phyloP scores from a whole-genome alignment of 116 monocot genomes.

The Phalaenopsis hybrid region DNA sequence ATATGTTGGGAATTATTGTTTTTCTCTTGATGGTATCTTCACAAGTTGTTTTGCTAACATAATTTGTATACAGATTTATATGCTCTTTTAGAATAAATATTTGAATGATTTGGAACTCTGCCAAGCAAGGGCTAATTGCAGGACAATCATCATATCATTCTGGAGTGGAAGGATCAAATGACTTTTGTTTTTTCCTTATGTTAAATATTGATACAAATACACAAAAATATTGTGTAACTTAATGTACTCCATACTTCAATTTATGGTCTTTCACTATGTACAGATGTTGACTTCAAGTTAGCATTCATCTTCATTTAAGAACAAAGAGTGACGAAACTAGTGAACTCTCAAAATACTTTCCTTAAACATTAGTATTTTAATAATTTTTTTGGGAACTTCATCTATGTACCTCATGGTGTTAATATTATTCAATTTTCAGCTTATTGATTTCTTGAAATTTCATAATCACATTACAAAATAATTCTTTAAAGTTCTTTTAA shows the following conservation, averaged over 20 bases:
- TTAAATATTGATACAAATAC: not conserved
- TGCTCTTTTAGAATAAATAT: not conserved
- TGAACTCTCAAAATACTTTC: no score
- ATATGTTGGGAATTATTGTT: not conserved
- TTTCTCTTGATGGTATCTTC: not conserved
- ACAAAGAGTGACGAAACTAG: no score
- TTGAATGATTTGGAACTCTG: not conserved
- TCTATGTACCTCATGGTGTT: not conserved
- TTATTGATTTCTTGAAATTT: not conserved
- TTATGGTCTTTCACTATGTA: not conserved
- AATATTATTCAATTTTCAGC: not conserved
- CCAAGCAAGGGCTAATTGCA: not conserved
- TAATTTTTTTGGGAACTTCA: no score
- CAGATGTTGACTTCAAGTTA: not conserved
- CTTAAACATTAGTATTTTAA: no score
- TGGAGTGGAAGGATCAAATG: not conserved
- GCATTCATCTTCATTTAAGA: no score
- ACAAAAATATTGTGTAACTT: not conserved
- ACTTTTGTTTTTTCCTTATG: not conserved
- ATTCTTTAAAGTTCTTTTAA: no score
- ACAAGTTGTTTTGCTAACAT: not conserved
- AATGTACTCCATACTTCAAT: not conserved
- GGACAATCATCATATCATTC: not conserved
- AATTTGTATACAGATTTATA: not conserved
- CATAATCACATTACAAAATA: not conserved